Percentiles rank a stretch among this genome's conserved stretches.
Evolutionary conservation across 129 eudicot genomes (phyloP).

Genomic region (Tagetes erecta): DNA sequence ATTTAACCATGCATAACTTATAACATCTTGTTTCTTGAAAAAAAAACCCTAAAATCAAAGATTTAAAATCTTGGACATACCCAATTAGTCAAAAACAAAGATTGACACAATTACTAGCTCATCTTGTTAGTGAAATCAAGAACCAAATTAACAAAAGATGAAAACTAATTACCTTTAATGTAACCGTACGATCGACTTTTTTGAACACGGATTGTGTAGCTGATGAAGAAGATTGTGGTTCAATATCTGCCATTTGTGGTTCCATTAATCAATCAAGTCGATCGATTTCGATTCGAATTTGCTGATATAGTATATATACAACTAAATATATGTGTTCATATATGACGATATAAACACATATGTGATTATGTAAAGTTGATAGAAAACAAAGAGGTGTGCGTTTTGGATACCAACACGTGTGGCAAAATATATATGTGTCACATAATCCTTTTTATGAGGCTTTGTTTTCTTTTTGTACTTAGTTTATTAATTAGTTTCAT

Average conservation of each 20-base stretch:
- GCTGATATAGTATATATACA: neutral
- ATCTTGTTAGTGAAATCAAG: neutral
- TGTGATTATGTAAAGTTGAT: conserved; percentile 1
- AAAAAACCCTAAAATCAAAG: neutral
- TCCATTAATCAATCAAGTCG: neutral
- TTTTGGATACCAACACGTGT: conserved; percentile 22
- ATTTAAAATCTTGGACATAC: neutral
- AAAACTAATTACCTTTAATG: conserved; percentile 44
- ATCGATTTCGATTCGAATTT: neutral
- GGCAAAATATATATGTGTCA: neutral
- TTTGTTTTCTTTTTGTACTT: neutral
- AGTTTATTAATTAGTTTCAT: neutral
- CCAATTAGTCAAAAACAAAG: neutral
- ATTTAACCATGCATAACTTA: neutral
- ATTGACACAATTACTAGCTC: neutral
- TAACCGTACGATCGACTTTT: conserved; percentile 42
- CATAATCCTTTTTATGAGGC: conserved; percentile 6
- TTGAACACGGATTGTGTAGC: conserved; percentile 31
- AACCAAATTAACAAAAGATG: neutral
- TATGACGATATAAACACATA: neutral
- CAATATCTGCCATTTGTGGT: conserved; percentile 41
- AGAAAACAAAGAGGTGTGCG: conserved; percentile 12
- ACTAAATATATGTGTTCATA: neutral
- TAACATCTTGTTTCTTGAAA: neutral
- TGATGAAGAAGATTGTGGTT: conserved; percentile 32